Percentiles rank a stretch among this genome's conserved stretches.
phyloP scores from a whole-genome alignment of 352 stramenopile species.

The Phytopythium kandeliae region DNA sequence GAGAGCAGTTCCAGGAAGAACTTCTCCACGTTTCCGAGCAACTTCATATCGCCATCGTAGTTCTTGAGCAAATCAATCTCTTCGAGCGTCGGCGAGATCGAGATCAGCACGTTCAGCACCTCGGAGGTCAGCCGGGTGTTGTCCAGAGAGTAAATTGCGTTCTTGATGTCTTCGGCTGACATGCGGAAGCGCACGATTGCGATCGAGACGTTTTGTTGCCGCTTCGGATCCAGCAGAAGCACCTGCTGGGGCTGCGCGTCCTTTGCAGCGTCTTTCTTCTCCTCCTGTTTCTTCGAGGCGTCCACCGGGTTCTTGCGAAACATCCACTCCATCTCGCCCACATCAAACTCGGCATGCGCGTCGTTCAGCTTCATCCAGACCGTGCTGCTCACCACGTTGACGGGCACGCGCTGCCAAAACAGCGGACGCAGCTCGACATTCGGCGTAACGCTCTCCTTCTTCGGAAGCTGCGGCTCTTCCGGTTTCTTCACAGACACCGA shows the following conservation, averaged over 20 bases:
- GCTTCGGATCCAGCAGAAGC: slow-evolving; percentile 93
- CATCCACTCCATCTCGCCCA: slow-evolving; percentile 87
- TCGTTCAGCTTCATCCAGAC: slow-evolving; percentile 85
- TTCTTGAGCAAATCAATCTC: slow-evolving; percentile 90
- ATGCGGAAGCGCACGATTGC: slow-evolving; percentile 95
- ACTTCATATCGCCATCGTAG: slow-evolving; percentile 82
- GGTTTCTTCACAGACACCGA: slow-evolving; percentile 38
- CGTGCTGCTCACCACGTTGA: slow-evolving; percentile 84
- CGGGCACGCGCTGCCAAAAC: slow-evolving; percentile 86
- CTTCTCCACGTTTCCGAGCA: slow-evolving; percentile 85
- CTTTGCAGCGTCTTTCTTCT: slow-evolving; percentile 59
- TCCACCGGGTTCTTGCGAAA: slow-evolving; percentile 79
- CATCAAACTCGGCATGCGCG: slow-evolving; percentile 52
- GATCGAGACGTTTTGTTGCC: slow-evolving; percentile 97
- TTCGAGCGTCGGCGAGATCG: slow-evolving; percentile 82
- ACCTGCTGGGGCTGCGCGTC: slow-evolving; percentile 55
- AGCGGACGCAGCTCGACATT: slow-evolving; percentile 83
- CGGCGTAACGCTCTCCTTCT: slow-evolving; percentile 84
- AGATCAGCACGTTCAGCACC: slow-evolving; percentile 84
- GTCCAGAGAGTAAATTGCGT: slow-evolving; percentile 80
- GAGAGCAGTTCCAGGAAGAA: slow-evolving; percentile 85
- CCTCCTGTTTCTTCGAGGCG: slow-evolving; percentile 61
- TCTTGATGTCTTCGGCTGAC: slow-evolving; percentile 82
- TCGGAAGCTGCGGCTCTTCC: slow-evolving; percentile 69
- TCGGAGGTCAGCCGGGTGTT: slow-evolving; percentile 68